These are phyloP conservation scores for Fusarium tanahbumbuense DNA, from an alignment of 2,329 filamentous ascomycete genomes.

Conservation along the genomic window DNA sequence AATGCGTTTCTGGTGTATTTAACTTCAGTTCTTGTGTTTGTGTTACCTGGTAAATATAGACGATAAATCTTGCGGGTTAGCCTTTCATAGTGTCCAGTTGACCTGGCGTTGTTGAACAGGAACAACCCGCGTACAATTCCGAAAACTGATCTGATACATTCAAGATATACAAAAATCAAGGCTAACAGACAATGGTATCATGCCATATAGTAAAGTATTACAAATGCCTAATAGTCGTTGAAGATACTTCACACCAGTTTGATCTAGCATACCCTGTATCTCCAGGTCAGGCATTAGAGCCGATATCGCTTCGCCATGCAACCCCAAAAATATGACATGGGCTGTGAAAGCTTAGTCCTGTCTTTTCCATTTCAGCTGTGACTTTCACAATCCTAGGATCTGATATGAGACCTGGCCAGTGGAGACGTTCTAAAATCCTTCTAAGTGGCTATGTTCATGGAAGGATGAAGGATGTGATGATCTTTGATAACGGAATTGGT, in stretches of 20 bases:
- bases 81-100: not conserved
- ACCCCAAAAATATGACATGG: not conserved
- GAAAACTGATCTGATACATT: not conserved
- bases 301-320: not conserved
- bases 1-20: not conserved
- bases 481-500: not conserved
- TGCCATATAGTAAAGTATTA: not conserved
- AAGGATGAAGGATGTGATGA: not conserved
- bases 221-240: not conserved
- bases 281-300: not conserved
- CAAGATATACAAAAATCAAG: not conserved
- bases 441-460: slow-evolving; percentile 12
- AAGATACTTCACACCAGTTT: not conserved
- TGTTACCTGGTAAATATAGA: not conserved
- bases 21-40: not conserved
- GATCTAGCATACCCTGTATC: not conserved
- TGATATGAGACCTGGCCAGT: not conserved
- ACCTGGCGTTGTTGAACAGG: not conserved
- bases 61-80: not conserved
- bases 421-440: not conserved
- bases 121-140: not conserved
- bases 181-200: not conserved
- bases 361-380: not conserved
- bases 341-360: not conserved
- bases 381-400: not conserved